Conservation (phyloP, 2,329 filamentous ascomycete species). For the Exophiala mesophila region DNA sequence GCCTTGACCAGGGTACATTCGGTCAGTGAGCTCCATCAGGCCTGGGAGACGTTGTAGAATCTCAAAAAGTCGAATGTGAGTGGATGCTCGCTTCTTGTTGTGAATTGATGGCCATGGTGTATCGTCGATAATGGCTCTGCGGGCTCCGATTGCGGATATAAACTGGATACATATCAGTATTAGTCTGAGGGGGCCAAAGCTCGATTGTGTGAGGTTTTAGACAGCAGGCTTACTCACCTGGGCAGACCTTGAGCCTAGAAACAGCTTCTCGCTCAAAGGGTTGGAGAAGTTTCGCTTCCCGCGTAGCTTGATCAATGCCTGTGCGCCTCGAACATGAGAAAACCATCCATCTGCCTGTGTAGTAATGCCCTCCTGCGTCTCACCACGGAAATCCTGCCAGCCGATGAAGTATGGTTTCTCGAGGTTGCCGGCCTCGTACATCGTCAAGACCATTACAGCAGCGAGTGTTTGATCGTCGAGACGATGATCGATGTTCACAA, state of each 20-base stretch:
- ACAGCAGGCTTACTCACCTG: conserved; percentile 7
- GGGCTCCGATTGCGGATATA: conserved; percentile 3
- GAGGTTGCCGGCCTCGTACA: conserved; percentile 11
- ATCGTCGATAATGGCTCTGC: background rate
- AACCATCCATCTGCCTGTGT: conserved; percentile 3
- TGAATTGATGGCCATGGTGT: background rate
- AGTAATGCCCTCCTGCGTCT: conserved; percentile 5
- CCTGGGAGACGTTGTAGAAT: conserved; percentile 6
- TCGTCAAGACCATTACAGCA: conserved; percentile 6
- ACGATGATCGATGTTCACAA: background rate
- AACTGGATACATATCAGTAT: too few species aligned
- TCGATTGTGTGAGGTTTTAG: conserved; percentile 5
- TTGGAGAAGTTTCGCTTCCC: conserved; percentile 8
- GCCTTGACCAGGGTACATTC: background rate
- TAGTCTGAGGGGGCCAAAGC: too few species aligned
- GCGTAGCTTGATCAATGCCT: conserved; percentile 3
- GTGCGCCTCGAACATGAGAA: conserved; percentile 6
- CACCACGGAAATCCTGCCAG: background rate
- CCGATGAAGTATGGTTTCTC: background rate
- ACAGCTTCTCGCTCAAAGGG: conserved; percentile 5
- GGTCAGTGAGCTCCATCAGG: conserved; percentile 12
- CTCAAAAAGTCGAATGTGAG: conserved; percentile 8
- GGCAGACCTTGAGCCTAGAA: conserved; percentile 3
- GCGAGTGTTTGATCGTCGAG: conserved; percentile 11
- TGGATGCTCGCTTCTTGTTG: background rate